Percentiles rank a stretch among this genome's conserved stretches.
phyloP scores from a whole-genome alignment of 2,329 filamentous ascomycete species.

The Westerdykella aurantiaca region DNA sequence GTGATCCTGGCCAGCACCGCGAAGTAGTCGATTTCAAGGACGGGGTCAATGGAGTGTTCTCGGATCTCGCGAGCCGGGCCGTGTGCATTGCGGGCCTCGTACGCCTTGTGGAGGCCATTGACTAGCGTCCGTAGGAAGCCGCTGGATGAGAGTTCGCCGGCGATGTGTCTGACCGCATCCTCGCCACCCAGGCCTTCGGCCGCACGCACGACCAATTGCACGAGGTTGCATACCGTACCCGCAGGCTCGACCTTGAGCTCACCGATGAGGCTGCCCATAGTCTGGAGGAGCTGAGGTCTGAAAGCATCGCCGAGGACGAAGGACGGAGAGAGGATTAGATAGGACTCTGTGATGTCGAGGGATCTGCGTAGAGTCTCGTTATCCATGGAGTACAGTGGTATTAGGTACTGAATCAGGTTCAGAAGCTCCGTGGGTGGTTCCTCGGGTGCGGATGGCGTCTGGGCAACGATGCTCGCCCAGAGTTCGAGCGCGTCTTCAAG shows the following conservation, averaged over 20 bases:
- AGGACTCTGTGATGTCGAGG: conserved; percentile 47
- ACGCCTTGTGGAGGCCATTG: conserved; percentile 37
- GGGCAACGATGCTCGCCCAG: conserved; percentile 72
- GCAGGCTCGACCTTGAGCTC: conserved; percentile 46
- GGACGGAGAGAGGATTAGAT: conserved; percentile 44
- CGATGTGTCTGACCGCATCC: conserved; percentile 45
- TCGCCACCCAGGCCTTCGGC: conserved; percentile 48
- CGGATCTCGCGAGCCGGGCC: conserved; percentile 64
- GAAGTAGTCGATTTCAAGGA: conserved; percentile 81
- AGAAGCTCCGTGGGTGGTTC: conserved; percentile 41
- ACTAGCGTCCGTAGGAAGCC: conserved; percentile 53
- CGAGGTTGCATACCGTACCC: conserved; percentile 42
- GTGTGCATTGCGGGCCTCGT: conserved; percentile 58
- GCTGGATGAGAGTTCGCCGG: conserved; percentile 53
- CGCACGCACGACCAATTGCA: conserved; percentile 47
- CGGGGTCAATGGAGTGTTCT: conserved; percentile 62
- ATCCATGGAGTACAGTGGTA: conserved; percentile 45
- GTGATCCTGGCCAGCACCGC: conserved; percentile 73
- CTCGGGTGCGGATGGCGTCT: conserved; percentile 44
- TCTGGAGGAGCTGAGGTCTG: conserved; percentile 35
- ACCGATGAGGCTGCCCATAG: conserved; percentile 41
- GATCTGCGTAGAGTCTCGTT: conserved; percentile 45
- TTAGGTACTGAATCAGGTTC: conserved; percentile 40
- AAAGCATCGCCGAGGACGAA: conserved; percentile 42
- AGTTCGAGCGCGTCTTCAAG: conserved; percentile 89